Evolutionary conservation across 495 filamentous ascomycete genomes (phyloP).

Genomic region (Penicillium odoratum): DNA sequence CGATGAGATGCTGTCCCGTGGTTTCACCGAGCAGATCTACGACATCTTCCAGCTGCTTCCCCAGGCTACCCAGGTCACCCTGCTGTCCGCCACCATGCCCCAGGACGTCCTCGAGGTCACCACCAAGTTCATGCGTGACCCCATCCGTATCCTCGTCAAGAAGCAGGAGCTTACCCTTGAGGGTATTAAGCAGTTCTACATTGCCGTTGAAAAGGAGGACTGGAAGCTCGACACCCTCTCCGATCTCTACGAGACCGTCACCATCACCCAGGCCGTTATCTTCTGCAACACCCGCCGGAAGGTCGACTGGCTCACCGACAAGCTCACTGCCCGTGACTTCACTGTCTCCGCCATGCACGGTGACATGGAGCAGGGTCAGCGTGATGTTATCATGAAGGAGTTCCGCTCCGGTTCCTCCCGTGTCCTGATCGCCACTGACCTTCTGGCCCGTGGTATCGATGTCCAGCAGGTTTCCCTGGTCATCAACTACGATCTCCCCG

Average conservation of each 20-base stretch:
- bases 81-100: conserved; percentile 96
- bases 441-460: conserved; percentile 98
- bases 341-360: conserved; percentile 99
- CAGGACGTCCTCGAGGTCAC: conserved; percentile 99
- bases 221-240: conserved; percentile 99
- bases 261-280: conserved; percentile 98
- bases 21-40: conserved; percentile 99
- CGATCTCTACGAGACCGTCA: conserved; percentile 98
- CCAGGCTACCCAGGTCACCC: conserved; percentile 95
- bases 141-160: conserved; percentile 98
- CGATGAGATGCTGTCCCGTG: conserved; percentile 95
- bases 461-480: conserved; percentile 99
- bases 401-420: conserved; percentile 97
- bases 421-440: conserved; percentile 96
- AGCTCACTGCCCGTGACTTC: conserved; percentile 96
- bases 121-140: conserved; percentile 99
- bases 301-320: conserved; percentile 99
- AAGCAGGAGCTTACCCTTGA: conserved; percentile 98
- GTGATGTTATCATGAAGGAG: conserved; percentile 99
- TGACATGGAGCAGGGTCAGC: conserved; percentile 96
- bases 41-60: conserved; percentile 98
- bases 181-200: conserved; percentile 99
- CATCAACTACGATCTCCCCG: conserved; percentile 99
- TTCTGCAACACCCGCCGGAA: conserved; percentile 99
- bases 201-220: conserved; percentile 99